phyloP scores from a whole-genome alignment of 1,284 basidiomycete species.

The Tilletia indica region DNA sequence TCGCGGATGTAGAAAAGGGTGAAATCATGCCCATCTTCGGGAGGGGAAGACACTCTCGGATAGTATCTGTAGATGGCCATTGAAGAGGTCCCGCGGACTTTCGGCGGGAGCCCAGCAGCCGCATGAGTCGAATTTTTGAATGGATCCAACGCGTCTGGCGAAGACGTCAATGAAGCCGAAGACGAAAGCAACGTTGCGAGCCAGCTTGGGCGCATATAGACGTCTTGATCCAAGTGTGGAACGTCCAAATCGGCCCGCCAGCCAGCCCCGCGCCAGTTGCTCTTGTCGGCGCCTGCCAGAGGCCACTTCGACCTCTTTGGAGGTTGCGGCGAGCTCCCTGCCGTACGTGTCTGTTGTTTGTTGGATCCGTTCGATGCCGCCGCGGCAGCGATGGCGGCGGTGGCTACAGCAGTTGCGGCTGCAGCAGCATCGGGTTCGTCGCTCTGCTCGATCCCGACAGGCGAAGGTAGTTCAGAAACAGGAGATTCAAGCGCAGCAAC shows the following conservation, averaged over 20 bases:
- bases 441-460: neutral
- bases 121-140: neutral
- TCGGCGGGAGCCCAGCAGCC: neutral
- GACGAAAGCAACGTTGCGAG: neutral
- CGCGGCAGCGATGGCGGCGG: neutral
- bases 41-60: neutral
- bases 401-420: neutral
- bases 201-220: neutral
- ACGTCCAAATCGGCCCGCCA: slow-evolving; percentile 15
- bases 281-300: slow-evolving; percentile 1
- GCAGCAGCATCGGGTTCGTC: neutral
- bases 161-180: neutral
- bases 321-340: neutral
- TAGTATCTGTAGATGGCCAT: neutral
- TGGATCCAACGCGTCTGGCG: neutral
- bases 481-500: neutral
- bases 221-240: neutral
- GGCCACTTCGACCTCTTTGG: neutral
- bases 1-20: too few relatives aligned
- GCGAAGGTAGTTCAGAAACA: neutral
- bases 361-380: too few relatives aligned
- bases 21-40: slow-evolving; percentile 43
- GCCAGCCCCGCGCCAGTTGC: slow-evolving; percentile 11
- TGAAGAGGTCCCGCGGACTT: neutral
- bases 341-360: neutral